Conservation (phyloP, 192 early-diverging fungal species). For the Coemansia sp. region DNA sequence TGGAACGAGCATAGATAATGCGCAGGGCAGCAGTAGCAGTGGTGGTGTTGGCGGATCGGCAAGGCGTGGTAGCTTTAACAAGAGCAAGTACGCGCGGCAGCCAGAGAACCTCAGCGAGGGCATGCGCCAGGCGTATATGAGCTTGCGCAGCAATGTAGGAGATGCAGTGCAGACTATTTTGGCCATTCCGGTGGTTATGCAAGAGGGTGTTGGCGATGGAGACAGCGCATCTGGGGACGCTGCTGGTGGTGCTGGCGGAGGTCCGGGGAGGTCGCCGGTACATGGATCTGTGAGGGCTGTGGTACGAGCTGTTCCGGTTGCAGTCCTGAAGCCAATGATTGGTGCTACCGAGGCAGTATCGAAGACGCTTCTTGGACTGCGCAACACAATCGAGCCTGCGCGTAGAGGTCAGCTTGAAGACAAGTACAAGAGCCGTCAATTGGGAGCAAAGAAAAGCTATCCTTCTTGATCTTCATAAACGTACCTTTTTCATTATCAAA, state of each 20-base stretch:
- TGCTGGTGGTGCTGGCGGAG: constrained; percentile 12
- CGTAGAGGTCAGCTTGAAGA: constrained; percentile 78
- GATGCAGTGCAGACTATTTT: constrained; percentile 84
- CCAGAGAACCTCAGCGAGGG: constrained; percentile 83
- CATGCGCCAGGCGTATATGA: constrained; percentile 75
- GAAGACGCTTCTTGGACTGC: constrained; percentile 84
- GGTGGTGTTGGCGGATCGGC: neutral
- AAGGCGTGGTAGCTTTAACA: constrained; percentile 34
- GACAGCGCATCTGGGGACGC: constrained; percentile 4
- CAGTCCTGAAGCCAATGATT: constrained; percentile 93
- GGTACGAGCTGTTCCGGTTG: constrained; percentile 72
- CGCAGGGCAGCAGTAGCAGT: constrained; percentile 9
- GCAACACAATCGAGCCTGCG: constrained; percentile 85
- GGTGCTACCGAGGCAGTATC: constrained; percentile 90
- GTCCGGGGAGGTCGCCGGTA: constrained; percentile 52
- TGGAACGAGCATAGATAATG: constrained; percentile 1
- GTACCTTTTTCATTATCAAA: neutral
- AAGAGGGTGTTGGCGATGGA: constrained; percentile 55
- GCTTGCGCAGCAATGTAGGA: constrained; percentile 73
- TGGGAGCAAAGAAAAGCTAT: constrained; percentile 36
- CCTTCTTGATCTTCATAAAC: constrained; percentile 4
- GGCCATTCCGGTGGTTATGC: constrained; percentile 82
- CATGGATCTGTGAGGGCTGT: constrained; percentile 49
- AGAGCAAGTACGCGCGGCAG: constrained; percentile 83
- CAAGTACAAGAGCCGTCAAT: constrained; percentile 50